phyloP scores from a whole-genome alignment of 2,329 filamentous ascomycete species.

The Aspergillus ustus region DNA sequence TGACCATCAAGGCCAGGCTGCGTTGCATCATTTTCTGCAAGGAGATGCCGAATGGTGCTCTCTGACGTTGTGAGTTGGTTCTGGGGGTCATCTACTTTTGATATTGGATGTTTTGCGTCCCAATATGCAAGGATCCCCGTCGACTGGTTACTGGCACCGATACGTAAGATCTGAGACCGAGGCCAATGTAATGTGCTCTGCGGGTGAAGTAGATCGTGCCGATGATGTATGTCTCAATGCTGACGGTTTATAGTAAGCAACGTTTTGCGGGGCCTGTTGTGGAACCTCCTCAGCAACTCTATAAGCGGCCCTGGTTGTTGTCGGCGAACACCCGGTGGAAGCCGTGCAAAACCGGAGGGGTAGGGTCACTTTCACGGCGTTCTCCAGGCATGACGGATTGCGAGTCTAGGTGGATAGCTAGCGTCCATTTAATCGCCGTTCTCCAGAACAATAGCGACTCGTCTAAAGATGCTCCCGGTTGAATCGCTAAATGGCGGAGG shows the following conservation, averaged over 20 bases:
- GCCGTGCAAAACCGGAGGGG: too few species aligned
- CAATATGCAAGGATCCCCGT: conserved; percentile 3
- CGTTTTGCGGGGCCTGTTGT: background rate
- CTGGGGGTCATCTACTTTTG: background rate
- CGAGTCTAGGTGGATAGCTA: background rate
- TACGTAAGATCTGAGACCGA: background rate
- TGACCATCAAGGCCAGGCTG: background rate
- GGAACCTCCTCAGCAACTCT: background rate
- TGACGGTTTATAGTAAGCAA: background rate
- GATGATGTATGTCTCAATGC: background rate
- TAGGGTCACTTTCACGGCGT: background rate
- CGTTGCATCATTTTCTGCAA: background rate
- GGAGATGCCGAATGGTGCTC: background rate
- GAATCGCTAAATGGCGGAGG: too few species aligned
- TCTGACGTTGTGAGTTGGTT: background rate
- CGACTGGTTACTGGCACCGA: background rate
- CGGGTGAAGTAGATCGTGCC: background rate
- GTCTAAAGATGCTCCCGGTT: background rate
- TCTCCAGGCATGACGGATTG: background rate
- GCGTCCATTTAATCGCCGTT: background rate
- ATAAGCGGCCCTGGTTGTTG: background rate
- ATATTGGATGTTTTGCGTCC: background rate
- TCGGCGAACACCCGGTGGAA: background rate
- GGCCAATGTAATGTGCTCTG: background rate
- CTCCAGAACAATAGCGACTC: too few species aligned